Evolutionary conservation across 108 stramenopile species (phyloP).

Genomic region (Ochromonas danica): DNA sequence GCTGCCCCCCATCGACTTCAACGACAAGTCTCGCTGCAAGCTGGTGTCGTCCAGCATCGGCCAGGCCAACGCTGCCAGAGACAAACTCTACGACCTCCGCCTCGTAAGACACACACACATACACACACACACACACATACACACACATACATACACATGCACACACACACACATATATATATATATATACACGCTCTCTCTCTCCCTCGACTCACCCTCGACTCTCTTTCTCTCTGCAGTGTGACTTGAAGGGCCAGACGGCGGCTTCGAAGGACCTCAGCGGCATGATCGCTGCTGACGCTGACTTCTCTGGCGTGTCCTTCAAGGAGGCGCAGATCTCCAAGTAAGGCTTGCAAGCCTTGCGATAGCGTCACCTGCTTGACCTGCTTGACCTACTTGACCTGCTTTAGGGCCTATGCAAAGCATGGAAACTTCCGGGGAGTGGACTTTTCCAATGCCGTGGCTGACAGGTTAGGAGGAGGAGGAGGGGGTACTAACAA

Average conservation of each 20-base stretch:
- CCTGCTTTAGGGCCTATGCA: slow-evolving; percentile 7
- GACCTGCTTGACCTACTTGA: neutral
- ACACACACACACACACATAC: too few species aligned
- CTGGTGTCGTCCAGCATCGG: slow-evolving; percentile 79
- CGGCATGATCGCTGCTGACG: slow-evolving; percentile 81
- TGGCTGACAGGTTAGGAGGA: slow-evolving; percentile 65
- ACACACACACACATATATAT: neutral
- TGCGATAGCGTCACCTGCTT: too few species aligned
- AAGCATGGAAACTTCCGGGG: slow-evolving; percentile 78
- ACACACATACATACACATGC: neutral
- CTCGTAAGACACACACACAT: slow-evolving; percentile 43
- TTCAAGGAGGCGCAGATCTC: slow-evolving; percentile 80
- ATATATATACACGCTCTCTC: neutral
- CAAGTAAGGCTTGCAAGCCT: slow-evolving; percentile 48
- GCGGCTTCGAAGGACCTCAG: slow-evolving; percentile 57
- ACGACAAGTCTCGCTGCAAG: slow-evolving; percentile 71
- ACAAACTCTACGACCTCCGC: slow-evolving; percentile 87
- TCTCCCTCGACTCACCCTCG: neutral
- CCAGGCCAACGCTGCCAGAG: slow-evolving; percentile 91
- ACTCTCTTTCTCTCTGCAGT: too few species aligned
- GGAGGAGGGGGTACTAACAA: neutral
- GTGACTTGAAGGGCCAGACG: neutral
- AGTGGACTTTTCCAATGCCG: slow-evolving; percentile 90
- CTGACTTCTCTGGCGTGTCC: slow-evolving; percentile 73
- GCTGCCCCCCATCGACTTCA: slow-evolving; percentile 77